Base-by-base conservation (phyloP, 2,329 filamentous ascomycete genomes). In the Colletotrichum sp. region DNA sequence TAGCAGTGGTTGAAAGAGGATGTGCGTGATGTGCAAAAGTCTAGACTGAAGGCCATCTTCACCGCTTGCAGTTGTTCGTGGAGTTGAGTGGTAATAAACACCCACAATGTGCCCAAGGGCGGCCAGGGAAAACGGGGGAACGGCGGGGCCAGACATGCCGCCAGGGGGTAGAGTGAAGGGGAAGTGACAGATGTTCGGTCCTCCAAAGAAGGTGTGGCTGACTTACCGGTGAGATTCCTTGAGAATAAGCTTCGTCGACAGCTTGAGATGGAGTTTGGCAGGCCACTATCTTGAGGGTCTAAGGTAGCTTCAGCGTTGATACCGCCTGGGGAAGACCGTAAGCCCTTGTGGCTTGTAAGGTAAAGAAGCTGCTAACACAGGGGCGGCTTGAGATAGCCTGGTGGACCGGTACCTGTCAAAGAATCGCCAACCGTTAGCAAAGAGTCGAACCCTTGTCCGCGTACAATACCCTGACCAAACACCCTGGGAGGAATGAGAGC, bases 321-420 rank as follows among this genome's bases (percentile, higher is more conserved):
- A 64, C 68, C 16, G 72, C 49, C 72, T n/a, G 55, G 36, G 68
- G 68, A 60, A 36, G 26, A 28, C 30, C 21, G 32, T 49, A 73
- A 26, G 64, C 57, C 59, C 70, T 65, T 68, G 64, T 64, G 64
- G 57, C 64, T 32, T 72, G 69, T 21, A 60, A 34, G 64, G 68
- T 55, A 26, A 32, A 39, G 55, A 63, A 59, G 57, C 52, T 72
- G 28, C 60, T 71, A 49, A 66, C 32, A 39, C 21, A 71, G 34
- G 68, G 21, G 18, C 16, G 60, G 57, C 52, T 67, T 32, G 62
- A 55, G 59, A 55, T 76, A 70, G 71, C 55, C 55, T 68, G 66
- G 71, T 76, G 65, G 67, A 77, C 63, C 76, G 77, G 60, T 71
- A 66, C 64, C 72, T 77, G 76, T 77, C 72, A 77, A 76, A 73